Percentiles rank a stretch among this genome's conserved stretches.
Evolutionary conservation across 2,329 filamentous ascomycete species (phyloP).

Genomic region (Ascochyta fabae): DNA sequence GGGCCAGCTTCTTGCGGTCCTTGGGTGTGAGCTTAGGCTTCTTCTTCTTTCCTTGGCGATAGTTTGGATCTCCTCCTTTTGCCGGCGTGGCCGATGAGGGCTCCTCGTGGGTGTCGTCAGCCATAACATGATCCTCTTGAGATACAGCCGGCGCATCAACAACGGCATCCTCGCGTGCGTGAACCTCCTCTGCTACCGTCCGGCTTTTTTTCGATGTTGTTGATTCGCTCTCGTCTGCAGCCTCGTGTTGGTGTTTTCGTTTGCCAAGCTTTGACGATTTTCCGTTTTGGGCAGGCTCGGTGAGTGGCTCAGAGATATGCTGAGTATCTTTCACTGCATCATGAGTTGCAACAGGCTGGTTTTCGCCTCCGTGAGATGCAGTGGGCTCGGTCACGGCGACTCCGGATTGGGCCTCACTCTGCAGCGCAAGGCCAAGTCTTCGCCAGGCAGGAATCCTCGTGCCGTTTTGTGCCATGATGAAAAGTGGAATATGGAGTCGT

Average conservation of each 20-base stretch:
- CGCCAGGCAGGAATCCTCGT: slow-evolving; percentile 62
- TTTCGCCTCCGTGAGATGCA: slow-evolving; percentile 18
- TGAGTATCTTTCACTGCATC: slow-evolving; percentile 12
- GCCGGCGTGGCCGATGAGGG: slow-evolving; percentile 17
- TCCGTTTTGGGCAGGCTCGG: slow-evolving; percentile 31
- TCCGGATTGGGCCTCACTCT: slow-evolving; percentile 55
- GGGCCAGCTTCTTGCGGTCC: slow-evolving; percentile 10
- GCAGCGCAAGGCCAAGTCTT: slow-evolving; percentile 65
- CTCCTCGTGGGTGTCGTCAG: slow-evolving; percentile 11
- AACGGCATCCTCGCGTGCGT: not conserved
- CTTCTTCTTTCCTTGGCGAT: slow-evolving; percentile 33
- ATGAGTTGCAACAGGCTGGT: slow-evolving; percentile 16
- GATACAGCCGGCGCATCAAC: slow-evolving; percentile 1
- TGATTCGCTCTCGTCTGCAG: slow-evolving; percentile 34
- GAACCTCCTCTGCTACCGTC: not conserved
- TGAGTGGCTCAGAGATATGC: slow-evolving; percentile 16
- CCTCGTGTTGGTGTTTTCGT: slow-evolving; percentile 40
- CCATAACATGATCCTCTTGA: slow-evolving; percentile 16
- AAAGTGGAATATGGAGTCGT: slow-evolving; percentile 37
- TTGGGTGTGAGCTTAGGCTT: slow-evolving; percentile 16
- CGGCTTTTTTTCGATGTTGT: slow-evolving; percentile 26
- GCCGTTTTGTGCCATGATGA: slow-evolving; percentile 36
- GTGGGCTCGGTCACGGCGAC: slow-evolving; percentile 33
- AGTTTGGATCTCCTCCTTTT: slow-evolving; percentile 47
- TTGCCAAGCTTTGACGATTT: slow-evolving; percentile 46